Evolutionary conservation across 805 yeast species (phyloP).

Genomic region (Myxozyma neotropica): DNA sequence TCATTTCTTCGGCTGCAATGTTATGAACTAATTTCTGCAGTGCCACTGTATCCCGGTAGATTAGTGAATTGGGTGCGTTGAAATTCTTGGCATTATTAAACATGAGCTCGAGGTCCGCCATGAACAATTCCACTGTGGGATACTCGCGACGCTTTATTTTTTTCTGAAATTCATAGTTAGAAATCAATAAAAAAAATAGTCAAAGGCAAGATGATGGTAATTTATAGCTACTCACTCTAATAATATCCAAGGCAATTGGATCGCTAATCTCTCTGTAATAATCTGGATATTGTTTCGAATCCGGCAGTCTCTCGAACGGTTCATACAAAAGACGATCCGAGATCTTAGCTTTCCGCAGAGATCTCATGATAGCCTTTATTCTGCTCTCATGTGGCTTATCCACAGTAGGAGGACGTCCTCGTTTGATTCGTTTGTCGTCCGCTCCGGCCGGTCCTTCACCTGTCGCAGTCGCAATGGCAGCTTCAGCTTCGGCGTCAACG

Average conservation of each 20-base stretch:
- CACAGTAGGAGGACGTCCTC: conserved; percentile 90
- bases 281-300: conserved; percentile 77
- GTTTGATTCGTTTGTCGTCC: conserved; percentile 54
- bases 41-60: conserved; percentile 60
- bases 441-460: conserved; percentile 11
- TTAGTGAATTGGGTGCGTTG: conserved; percentile 59
- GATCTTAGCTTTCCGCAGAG: conserved; percentile 70
- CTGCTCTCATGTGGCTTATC: conserved; percentile 91
- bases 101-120: conserved; percentile 74
- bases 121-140: conserved; percentile 70
- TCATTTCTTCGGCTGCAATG: conserved; percentile 66
- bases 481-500: conserved; percentile 17
- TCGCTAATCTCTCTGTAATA: conserved; percentile 66
- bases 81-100: conserved; percentile 71
- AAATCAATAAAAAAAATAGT: not conserved
- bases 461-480: not conserved
- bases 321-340: conserved; percentile 37
- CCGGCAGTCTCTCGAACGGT: conserved; percentile 52
- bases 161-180: conserved; percentile 52
- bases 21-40: conserved; percentile 64
- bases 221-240: conserved; percentile 41
- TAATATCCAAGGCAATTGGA: conserved; percentile 62
- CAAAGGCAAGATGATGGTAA: not conserved
- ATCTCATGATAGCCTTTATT: conserved; percentile 82
- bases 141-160: conserved; percentile 86